Percentiles rank a stretch among this genome's conserved stretches.
Conservation (phyloP, 2,329 filamentous ascomycete genomes). For the Xylaria sp. region DNA sequence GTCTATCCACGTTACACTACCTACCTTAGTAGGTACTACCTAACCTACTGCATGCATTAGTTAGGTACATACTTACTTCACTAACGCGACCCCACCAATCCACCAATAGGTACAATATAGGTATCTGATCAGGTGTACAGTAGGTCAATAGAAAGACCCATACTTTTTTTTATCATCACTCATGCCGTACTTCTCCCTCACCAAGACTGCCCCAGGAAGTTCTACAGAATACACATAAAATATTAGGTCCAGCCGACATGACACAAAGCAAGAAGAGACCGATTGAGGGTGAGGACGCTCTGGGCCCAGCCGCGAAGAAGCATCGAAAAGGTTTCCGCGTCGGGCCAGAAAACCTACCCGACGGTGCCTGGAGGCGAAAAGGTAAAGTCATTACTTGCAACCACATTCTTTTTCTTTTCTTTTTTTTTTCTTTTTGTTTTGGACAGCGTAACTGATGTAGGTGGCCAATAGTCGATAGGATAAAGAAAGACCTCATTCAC, state of each 20-base stretch:
- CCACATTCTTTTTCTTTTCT: too few relatives aligned
- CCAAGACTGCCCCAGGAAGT: background rate
- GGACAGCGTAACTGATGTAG: background rate
- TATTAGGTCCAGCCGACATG: conserved; percentile 55
- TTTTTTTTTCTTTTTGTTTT: background rate
- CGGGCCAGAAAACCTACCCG: conserved; percentile 88
- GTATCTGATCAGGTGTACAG: too few relatives aligned
- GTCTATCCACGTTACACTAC: too few relatives aligned
- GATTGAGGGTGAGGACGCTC: conserved; percentile 55
- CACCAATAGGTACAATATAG: too few relatives aligned
- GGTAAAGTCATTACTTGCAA: conserved; percentile 47
- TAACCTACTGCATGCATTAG: too few relatives aligned
- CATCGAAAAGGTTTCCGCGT: conserved; percentile 80
- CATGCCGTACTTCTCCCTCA: background rate
- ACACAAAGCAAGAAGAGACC: conserved; percentile 56
- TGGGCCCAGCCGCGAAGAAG: conserved; percentile 59
- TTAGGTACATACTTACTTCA: too few relatives aligned
- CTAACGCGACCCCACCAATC: too few relatives aligned
- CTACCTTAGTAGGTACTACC: too few relatives aligned
- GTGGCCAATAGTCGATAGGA: conserved; percentile 75
- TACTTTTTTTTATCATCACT: background rate
- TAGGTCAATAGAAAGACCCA: too few relatives aligned
- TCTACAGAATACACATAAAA: background rate
- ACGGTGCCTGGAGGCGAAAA: conserved; percentile 88
- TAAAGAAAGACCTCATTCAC: conserved; percentile 88